phyloP scores from a whole-genome alignment of 768 basidiomycete genomes.

The Agrocybe chaxingu region DNA sequence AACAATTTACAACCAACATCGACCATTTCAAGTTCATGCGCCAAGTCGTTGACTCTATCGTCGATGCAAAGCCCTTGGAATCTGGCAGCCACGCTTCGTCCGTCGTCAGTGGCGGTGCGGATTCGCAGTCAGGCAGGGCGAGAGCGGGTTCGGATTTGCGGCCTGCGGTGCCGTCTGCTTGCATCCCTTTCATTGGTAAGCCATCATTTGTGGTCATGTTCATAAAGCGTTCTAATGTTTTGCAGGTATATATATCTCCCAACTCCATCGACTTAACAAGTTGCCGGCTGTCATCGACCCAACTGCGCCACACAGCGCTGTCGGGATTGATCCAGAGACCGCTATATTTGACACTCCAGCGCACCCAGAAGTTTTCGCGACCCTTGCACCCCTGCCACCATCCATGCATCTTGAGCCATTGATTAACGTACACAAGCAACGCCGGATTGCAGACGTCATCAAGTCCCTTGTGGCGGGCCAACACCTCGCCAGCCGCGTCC shows the following conservation, averaged over 20 bases:
- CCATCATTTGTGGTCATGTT: background rate
- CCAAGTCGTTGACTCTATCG: constrained; percentile 56
- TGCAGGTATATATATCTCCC: constrained; percentile 73
- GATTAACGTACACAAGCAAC: constrained; percentile 88
- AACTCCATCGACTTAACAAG: constrained; percentile 58
- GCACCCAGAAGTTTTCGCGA: constrained; percentile 76
- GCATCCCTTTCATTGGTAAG: constrained; percentile 81
- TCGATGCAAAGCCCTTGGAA: constrained; percentile 62
- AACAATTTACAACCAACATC: constrained; percentile 54
- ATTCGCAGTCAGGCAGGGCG: constrained; percentile 32
- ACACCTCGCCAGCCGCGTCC: constrained; percentile 72
- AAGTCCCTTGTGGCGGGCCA: constrained; percentile 80
- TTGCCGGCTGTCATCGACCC: constrained; percentile 84
- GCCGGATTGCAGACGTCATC: constrained; percentile 76
- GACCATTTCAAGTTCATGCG: constrained; percentile 79
- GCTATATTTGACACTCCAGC: constrained; percentile 66
- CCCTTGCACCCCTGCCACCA: constrained; percentile 66
- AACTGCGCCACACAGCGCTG: constrained; percentile 67
- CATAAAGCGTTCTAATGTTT: constrained; percentile 1
- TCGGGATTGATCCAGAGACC: constrained; percentile 60
- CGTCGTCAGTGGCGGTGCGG: constrained; percentile 44
- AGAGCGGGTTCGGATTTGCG: constrained; percentile 38
- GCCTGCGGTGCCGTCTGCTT: constrained; percentile 44
- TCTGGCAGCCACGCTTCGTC: constrained; percentile 51
- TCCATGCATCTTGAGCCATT: constrained; percentile 82